A percentile compares a stretch with the other conserved stretches of the same genome.
phyloP scores from a whole-genome alignment of 2,329 filamentous ascomycete genomes.

The Gaeumannomyces tritici region DNA sequence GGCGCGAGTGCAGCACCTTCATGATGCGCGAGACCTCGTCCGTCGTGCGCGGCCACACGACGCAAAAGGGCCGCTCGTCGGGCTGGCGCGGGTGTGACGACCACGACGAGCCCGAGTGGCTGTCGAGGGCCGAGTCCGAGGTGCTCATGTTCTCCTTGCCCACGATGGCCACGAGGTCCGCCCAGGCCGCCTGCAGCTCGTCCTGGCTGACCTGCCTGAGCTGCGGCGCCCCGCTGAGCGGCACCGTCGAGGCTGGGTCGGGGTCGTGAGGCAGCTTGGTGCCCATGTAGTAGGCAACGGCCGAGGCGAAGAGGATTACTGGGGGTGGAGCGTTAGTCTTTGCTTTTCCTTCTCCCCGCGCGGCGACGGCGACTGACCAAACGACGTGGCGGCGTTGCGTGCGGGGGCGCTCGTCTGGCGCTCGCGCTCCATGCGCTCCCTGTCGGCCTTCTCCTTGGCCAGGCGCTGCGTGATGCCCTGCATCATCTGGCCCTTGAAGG shows the following conservation, averaged over 20 bases:
- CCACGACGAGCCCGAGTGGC: constrained; percentile 53
- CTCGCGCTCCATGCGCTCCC: constrained; percentile 29
- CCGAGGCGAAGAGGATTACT: constrained; percentile 44
- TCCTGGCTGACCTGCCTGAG: constrained; percentile 46
- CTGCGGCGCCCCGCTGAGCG: constrained; percentile 39
- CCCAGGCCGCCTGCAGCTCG: constrained; percentile 60
- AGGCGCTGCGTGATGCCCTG: constrained; percentile 41
- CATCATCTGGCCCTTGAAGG: constrained; percentile 45
- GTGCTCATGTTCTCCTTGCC: constrained; percentile 59
- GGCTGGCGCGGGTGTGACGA: constrained; percentile 44
- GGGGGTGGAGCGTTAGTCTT: neutral
- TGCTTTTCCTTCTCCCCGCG: no score
- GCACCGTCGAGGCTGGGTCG: constrained; percentile 47
- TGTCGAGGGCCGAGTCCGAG: constrained; percentile 39
- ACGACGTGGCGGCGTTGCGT: constrained; percentile 34
- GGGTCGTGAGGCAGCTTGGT: constrained; percentile 40
- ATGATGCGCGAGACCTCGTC: constrained; percentile 80
- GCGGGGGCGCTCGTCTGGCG: constrained; percentile 25
- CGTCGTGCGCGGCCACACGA: constrained; percentile 69
- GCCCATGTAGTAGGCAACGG: constrained; percentile 49
- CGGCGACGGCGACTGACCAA: constrained; percentile 25
- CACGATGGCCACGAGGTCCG: constrained; percentile 56
- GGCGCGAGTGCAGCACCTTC: constrained; percentile 73
- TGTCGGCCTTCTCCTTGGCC: constrained; percentile 35
- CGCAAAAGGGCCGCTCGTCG: constrained; percentile 49